Conservation (phyloP, 2,329 filamentous ascomycete species). For the Neofusicoccum laricinum region DNA sequence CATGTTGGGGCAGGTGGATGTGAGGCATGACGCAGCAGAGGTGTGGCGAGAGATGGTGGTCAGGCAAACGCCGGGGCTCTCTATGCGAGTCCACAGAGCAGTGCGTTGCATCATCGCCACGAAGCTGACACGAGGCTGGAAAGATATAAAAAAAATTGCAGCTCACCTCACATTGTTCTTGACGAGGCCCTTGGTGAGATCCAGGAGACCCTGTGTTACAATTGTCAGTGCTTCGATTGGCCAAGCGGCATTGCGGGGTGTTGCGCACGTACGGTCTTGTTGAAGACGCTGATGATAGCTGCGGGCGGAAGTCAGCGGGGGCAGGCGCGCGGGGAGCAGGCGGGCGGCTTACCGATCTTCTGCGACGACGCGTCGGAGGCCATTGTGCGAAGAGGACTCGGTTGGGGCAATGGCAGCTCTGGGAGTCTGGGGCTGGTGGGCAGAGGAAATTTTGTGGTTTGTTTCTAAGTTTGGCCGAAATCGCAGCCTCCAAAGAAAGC, state of each 20-base stretch:
- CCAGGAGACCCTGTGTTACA: constrained; percentile 59
- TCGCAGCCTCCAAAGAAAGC: not conserved
- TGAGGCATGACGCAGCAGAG: not conserved
- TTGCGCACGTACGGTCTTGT: constrained; percentile 68
- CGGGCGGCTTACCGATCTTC: constrained; percentile 16
- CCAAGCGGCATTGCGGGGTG: not conserved
- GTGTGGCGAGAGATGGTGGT: not conserved
- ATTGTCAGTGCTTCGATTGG: constrained; percentile 12
- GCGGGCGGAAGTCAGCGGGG: constrained; percentile 9
- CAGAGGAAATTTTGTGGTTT: constrained; percentile 10
- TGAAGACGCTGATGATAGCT: constrained; percentile 92
- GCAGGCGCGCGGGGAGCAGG: not conserved
- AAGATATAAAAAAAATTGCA: not conserved
- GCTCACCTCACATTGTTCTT: constrained; percentile 74
- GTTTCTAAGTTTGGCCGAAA: constrained; percentile 14
- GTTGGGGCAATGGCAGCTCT: not conserved
- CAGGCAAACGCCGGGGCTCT: not conserved
- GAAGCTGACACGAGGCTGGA: not conserved
- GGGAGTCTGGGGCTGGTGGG: not conserved
- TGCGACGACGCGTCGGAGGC: constrained; percentile 15
- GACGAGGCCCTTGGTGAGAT: constrained; percentile 85
- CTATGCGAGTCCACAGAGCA: not conserved
- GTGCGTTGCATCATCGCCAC: not conserved
- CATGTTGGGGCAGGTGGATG: not conserved
- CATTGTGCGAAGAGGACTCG: constrained; percentile 8